Percentiles rank a stretch among this genome's conserved stretches.
Evolutionary conservation across 2,329 filamentous ascomycete species (phyloP).

Genomic region (Pochonia chlamydosporia): DNA sequence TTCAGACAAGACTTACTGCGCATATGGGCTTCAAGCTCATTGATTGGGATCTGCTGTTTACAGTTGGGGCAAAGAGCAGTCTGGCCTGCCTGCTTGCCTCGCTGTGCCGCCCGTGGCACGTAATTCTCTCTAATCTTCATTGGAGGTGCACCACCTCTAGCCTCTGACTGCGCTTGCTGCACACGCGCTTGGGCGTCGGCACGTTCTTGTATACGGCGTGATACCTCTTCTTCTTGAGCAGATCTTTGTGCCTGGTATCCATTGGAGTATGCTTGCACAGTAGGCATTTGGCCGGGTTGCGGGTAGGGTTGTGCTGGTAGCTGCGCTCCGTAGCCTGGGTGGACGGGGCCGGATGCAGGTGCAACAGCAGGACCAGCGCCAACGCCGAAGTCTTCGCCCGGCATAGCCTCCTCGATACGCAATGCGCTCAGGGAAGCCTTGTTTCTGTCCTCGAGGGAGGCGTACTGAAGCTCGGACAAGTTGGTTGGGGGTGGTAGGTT

Average conservation of each 20-base stretch:
- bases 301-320: conserved; percentile 23
- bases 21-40: conserved; percentile 89
- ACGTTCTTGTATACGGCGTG: conserved; percentile 57
- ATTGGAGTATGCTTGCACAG: conserved; percentile 24
- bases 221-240: conserved; percentile 56
- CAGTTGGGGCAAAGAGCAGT: conserved; percentile 88
- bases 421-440: conserved; percentile 78
- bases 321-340: conserved; percentile 35
- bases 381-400: conserved; percentile 55
- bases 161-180: conserved; percentile 73
- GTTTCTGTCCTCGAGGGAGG: conserved; percentile 91
- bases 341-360: conserved; percentile 33
- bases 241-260: conserved; percentile 26
- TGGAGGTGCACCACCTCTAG: conserved; percentile 58
- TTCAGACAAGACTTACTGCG: conserved; percentile 53
- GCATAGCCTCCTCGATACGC: conserved; percentile 93
- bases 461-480: conserved; percentile 86
- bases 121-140: conserved; percentile 95
- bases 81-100: conserved; percentile 58
- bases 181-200: conserved; percentile 56
- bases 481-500: conserved; percentile 86
- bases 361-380: conserved; percentile 42
- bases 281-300: conserved; percentile 31
- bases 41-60: conserved; percentile 79
- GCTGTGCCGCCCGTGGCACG: conserved; percentile 74